Evolutionary conservation across 305 asterid species (phyloP), one percentile per base, ranked within the genome.

Genomic region (Fraxinus floribunda): DNA sequence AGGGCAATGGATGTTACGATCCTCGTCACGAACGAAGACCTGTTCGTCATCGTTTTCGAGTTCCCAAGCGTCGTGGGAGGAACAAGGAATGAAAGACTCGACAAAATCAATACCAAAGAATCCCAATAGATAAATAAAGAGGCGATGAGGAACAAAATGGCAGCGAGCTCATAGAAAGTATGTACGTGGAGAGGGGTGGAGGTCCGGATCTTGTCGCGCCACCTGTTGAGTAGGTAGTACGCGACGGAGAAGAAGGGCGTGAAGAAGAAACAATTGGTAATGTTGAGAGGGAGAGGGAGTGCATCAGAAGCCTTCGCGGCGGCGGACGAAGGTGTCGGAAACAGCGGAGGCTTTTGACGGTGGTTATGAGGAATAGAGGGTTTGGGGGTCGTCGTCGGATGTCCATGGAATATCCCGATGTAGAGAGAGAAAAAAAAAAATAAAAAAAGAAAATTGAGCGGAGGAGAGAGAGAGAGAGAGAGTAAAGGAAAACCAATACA

Each of bases 141-240:
- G 29, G 80, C 80, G 26, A 78, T 32, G 10, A 78, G 74, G 3
- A 73, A 55, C 16, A 8, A 15, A 26, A 78, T 34, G 16, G 80
- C 80, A 1, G 49, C 80, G 49, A 78, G 80, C 72, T 78, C 80
- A 38, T 66, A 78, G 18, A 78, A 66, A 13, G 80, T 78, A 15
- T 55, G 70, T 2, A 78, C 80, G 72, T 78, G 80, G 24, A 78
- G 80, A 18, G 80, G 80, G n/a, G 80, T 55, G 81, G 81, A 78
- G 35, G 20, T 78, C 15, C 55, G 71, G 52, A 78, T 57, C 81
- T 78, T 78, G 18, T 78, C 81, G 39, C 81, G 5, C 81, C 81
- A 78, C 73, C 81, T 71, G 52, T 34, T 24, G 29, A 78, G 81
- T 10, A 78, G 81, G 30, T 13, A 78, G 81, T 78, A 78, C 8